phyloP scores from a whole-genome alignment of 768 basidiomycete genomes.

The Amanita muscaria region DNA sequence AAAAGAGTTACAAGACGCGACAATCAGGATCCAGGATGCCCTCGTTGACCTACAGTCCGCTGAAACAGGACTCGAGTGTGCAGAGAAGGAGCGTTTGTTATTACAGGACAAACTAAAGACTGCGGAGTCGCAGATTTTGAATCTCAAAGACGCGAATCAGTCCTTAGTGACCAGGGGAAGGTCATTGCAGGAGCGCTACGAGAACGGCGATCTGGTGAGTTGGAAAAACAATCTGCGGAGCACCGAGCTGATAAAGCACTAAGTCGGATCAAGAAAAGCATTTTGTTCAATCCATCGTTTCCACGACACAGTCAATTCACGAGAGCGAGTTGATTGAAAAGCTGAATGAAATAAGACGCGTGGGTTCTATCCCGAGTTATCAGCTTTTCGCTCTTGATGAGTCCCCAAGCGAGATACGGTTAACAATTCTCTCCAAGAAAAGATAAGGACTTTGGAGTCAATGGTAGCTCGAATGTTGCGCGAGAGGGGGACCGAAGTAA shows the following conservation, averaged over 20 bases:
- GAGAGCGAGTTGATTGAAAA: slow-evolving; percentile 47
- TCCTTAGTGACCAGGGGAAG: slow-evolving; percentile 3
- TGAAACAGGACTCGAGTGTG: neutral
- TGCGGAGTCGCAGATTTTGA: neutral
- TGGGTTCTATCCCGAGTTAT: slow-evolving; percentile 17
- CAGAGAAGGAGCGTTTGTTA: slow-evolving; percentile 12
- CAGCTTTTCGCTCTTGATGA: slow-evolving; percentile 8
- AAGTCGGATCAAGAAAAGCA: slow-evolving; percentile 44
- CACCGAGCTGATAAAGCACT: neutral
- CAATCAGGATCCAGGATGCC: neutral
- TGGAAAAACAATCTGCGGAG: neutral
- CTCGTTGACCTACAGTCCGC: neutral
- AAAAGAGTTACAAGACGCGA: slow-evolving; percentile 3
- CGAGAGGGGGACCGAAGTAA: slow-evolving; percentile 23
- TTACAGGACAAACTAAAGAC: neutral
- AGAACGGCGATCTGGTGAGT: slow-evolving; percentile 38
- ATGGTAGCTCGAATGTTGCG: slow-evolving; percentile 36
- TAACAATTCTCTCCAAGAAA: slow-evolving; percentile 33
- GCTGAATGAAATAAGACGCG: slow-evolving; percentile 47
- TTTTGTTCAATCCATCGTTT: slow-evolving; percentile 37
- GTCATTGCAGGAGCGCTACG: slow-evolving; percentile 32
- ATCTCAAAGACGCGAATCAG: slow-evolving; percentile 3
- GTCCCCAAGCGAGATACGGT: slow-evolving; percentile 37
- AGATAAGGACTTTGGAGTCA: slow-evolving; percentile 37
- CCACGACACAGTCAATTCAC: slow-evolving; percentile 35